Evolutionary conservation across 2,329 filamentous ascomycete species (phyloP).

Genomic region (Pseudocercospora crystallina): DNA sequence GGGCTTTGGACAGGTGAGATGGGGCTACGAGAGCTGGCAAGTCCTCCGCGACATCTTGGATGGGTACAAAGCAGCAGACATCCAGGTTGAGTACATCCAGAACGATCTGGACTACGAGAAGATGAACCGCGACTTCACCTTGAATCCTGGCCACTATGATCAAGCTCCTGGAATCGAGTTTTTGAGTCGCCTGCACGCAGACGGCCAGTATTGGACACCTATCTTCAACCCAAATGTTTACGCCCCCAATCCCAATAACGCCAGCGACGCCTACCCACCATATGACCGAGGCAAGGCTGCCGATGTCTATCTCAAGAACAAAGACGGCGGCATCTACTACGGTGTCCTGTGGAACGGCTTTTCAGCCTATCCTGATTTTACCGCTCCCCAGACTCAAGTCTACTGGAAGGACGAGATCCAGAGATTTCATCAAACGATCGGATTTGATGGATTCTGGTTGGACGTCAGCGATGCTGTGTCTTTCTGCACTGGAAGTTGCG

Average conservation of each 20-base stretch:
- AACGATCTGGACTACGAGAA: conserved; percentile 49
- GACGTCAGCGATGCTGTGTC: conserved; percentile 27
- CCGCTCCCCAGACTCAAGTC: conserved; percentile 22
- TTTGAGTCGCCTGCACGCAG: conserved; percentile 50
- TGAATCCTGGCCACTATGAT: conserved; percentile 56
- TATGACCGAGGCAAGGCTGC: conserved; percentile 53
- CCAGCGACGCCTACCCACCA: conserved; percentile 55
- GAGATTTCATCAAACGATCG: conserved; percentile 19
- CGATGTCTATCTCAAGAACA: conserved; percentile 54
- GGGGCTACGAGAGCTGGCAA: conserved; percentile 65
- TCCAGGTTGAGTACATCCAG: conserved; percentile 43
- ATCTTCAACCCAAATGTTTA: conserved; percentile 64
- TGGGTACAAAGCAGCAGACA: conserved; percentile 52
- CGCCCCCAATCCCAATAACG: conserved; percentile 64
- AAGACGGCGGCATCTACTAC: conserved; percentile 49
- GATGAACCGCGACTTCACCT: conserved; percentile 57
- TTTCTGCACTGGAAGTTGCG: conserved; percentile 30
- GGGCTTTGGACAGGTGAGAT: conserved; percentile 29
- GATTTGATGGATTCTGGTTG: conserved; percentile 32
- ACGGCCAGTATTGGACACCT: conserved; percentile 56
- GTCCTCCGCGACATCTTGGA: conserved; percentile 59
- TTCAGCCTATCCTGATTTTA: conserved; percentile 24
- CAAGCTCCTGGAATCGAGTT: conserved; percentile 54
- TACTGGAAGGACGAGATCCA: conserved; percentile 29
- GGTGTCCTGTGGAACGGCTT: conserved; percentile 28